Conservation (phyloP, 2,329 filamentous ascomycete genomes). For the Apiospora sp. region DNA sequence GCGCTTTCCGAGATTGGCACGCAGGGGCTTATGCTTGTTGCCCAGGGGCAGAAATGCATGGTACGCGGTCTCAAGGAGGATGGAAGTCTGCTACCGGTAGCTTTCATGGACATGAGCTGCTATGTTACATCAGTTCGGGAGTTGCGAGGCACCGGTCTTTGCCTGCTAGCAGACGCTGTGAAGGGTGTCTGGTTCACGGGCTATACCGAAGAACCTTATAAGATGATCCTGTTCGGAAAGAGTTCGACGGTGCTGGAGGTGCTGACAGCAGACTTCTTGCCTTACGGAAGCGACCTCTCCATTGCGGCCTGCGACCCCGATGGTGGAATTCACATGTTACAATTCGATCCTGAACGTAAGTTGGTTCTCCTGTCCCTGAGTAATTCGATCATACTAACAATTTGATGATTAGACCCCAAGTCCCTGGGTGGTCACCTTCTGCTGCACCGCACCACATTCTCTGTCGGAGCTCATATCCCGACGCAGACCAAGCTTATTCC, state of each 20-base stretch:
- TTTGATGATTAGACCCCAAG: slow-evolving; percentile 75
- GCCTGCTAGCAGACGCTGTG: slow-evolving; percentile 86
- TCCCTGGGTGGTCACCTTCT: slow-evolving; percentile 89
- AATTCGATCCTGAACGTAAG: slow-evolving; percentile 94
- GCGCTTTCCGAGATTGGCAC: slow-evolving; percentile 84
- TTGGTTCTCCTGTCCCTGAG: slow-evolving; percentile 32
- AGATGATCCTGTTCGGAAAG: slow-evolving; percentile 92
- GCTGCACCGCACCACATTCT: slow-evolving; percentile 87
- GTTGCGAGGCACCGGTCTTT: slow-evolving; percentile 83
- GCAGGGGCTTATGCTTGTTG: slow-evolving; percentile 86
- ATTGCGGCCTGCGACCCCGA: slow-evolving; percentile 86
- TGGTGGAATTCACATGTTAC: slow-evolving; percentile 85
- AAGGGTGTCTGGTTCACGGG: slow-evolving; percentile 97
- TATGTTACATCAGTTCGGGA: slow-evolving; percentile 89
- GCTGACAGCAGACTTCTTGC: slow-evolving; percentile 85
- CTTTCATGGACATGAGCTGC: slow-evolving; percentile 97
- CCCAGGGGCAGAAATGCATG: slow-evolving; percentile 97
- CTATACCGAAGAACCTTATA: slow-evolving; percentile 96
- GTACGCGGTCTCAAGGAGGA: slow-evolving; percentile 96
- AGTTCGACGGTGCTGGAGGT: slow-evolving; percentile 80
- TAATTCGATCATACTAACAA: slow-evolving; percentile 35
- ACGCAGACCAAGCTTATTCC: slow-evolving; percentile 80
- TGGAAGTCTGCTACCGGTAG: slow-evolving; percentile 88
- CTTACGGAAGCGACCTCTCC: slow-evolving; percentile 82
- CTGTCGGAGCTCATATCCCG: slow-evolving; percentile 79